phyloP scores from a whole-genome alignment of 176 grass and related monocot species.

The Guadua angustifolia region DNA sequence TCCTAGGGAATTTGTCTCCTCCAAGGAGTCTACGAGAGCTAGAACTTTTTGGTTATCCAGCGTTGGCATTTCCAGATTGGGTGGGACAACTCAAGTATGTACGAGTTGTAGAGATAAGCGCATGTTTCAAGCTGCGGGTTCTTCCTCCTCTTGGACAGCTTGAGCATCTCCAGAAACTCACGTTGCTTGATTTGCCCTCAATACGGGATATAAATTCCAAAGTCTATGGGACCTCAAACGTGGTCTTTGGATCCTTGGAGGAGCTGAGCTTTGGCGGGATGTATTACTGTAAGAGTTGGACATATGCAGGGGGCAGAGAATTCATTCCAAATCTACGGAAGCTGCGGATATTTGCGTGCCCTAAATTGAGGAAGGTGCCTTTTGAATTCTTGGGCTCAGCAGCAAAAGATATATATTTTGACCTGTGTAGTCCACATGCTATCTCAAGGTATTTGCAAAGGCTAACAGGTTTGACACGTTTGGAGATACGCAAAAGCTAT shows the following conservation, averaged over 20 bases:
- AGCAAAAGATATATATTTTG: no score
- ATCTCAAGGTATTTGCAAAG: slow-evolving; percentile 28
- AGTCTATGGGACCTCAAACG: slow-evolving; percentile 9
- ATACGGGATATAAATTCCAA: background rate
- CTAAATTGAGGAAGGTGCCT: background rate
- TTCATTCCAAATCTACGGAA: slow-evolving; percentile 29
- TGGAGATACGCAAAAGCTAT: no score
- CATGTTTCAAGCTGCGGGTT: background rate
- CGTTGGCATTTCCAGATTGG: background rate
- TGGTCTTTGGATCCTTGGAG: slow-evolving; percentile 26
- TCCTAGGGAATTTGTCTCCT: slow-evolving; percentile 9
- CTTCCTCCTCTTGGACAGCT: slow-evolving; percentile 35
- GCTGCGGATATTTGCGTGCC: background rate
- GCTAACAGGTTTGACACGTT: background rate
- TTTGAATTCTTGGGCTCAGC: background rate
- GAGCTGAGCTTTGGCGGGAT: slow-evolving; percentile 29
- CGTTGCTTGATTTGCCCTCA: background rate
- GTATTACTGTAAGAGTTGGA: slow-evolving; percentile 6
- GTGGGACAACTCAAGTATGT: slow-evolving; percentile 3
- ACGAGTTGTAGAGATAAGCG: slow-evolving; percentile 23
- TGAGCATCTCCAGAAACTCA: slow-evolving; percentile 34
- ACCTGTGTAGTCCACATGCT: background rate
- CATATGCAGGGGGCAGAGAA: background rate
- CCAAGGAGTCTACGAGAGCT: slow-evolving; percentile 14
- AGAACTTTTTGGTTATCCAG: slow-evolving; percentile 18